These are phyloP conservation scores for Rosa persica DNA, from an alignment of 306 rosid genomes.

Conservation along the genomic window DNA sequence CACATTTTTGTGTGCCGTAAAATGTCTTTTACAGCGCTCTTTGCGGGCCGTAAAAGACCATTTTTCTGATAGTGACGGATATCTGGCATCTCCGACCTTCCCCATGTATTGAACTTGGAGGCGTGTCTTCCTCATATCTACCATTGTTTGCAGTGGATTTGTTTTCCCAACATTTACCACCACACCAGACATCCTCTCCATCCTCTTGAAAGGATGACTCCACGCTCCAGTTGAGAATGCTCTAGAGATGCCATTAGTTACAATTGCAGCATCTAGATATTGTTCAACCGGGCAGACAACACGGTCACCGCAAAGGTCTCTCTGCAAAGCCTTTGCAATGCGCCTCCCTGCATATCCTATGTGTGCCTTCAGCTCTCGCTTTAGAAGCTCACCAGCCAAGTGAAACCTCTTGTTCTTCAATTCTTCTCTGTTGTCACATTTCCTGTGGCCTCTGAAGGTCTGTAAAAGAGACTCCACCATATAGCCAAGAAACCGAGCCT, in stretches of 20 bases:
- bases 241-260: constrained; percentile 85
- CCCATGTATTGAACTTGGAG: constrained; percentile 91
- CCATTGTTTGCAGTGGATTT: constrained; percentile 81
- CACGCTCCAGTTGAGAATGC: constrained; percentile 98
- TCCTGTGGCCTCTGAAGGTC: constrained; percentile 68
- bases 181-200: constrained; percentile 85
- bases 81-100: constrained; percentile 96
- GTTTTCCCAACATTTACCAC: constrained; percentile 80
- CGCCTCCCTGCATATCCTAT: constrained; percentile 74
- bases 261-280: constrained; percentile 83
- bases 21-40: no score
- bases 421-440: constrained; percentile 79
- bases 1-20: no score
- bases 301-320: constrained; percentile 80
- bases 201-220: constrained; percentile 76
- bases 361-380: constrained; percentile 82
- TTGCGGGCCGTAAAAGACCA: no score
- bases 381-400: constrained; percentile 76
- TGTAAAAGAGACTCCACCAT: constrained; percentile 84
- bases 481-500: constrained; percentile 74
- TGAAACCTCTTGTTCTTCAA: constrained; percentile 85
- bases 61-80: no score
- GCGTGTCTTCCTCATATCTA: constrained; percentile 80
- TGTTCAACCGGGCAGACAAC: constrained; percentile 64
- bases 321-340: constrained; percentile 75